Base-by-base conservation (phyloP, 768 basidiomycete species). In the Naganishia vaughanmartiniae region DNA sequence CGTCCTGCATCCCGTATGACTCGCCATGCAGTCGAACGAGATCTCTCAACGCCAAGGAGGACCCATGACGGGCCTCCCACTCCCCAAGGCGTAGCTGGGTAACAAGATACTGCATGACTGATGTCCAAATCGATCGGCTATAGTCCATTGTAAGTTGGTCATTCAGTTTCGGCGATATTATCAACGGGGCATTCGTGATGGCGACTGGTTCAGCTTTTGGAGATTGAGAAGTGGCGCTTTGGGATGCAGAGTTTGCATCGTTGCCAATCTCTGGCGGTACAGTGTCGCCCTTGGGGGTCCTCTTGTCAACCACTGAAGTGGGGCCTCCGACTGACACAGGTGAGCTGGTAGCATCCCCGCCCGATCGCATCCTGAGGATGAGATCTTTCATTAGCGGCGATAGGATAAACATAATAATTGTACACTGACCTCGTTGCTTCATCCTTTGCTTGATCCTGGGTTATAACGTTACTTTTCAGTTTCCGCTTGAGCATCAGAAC, bases 21-120 rank as follows among this genome's bases (percentile, higher is more conserved):
- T 39, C 31, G 24, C 74, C 75, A 2, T 73, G 60, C 3, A 73
- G 69, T 2, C 77, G 75, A 63, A 98, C 82, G 54, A 98, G 81
- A 77, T 97, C 96, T 55, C 93, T 86, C 34, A 98, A 80, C 0
- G 91, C 93, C 85, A 96, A 87, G 0, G 93, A 90, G 19, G 93
- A 90, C 42, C 96, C 96, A 76, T 99, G 96, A 63, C 96, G 86
- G 17, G 90, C 87, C 80, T 98, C 93, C 96, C 96, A 98, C 3
- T 88, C 85, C 4, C 89, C 85, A 75, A 76, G 92, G 75, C 92
- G 89, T 10, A 97, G 82, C 75, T 91, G 89, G 6, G 92, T 88
- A 76, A 90, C 89, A 10, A 97, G 84, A 9, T 93, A 84, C 72
- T 87, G 87, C 15, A 89, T 87, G 14, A 92, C 85, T 21, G 89